Percentiles rank a stretch among this genome's conserved stretches.
Conservation (phyloP, 1,284 basidiomycete genomes). For the Ustilago shanxiensis region DNA sequence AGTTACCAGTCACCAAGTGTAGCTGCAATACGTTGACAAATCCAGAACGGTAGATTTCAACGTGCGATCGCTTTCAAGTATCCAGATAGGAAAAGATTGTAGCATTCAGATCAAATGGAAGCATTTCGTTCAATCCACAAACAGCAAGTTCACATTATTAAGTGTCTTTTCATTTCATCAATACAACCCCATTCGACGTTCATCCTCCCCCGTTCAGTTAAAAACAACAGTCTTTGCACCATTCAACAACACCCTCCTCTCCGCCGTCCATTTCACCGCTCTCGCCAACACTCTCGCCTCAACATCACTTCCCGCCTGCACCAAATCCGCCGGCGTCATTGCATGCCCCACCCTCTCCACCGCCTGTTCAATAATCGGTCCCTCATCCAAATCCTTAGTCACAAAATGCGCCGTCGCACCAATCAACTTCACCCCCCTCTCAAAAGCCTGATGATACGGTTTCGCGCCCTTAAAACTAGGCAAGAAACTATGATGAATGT, state of each 20-base stretch:
- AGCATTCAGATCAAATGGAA: too few species aligned
- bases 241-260: conserved; percentile 65
- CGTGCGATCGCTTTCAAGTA: too few species aligned
- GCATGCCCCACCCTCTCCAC: conserved; percentile 65
- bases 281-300: conserved; percentile 64
- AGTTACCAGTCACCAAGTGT: too few species aligned
- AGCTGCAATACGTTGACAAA: too few species aligned
- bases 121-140: too few species aligned
- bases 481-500: conserved; percentile 69
- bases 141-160: too few species aligned
- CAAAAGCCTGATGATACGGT: conserved; percentile 68
- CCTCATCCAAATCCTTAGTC: conserved; percentile 66
- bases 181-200: too few species aligned
- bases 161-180: too few species aligned
- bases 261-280: conserved; percentile 66
- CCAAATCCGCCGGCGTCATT: conserved; percentile 58
- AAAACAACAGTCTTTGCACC: conserved; percentile 68
- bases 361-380: conserved; percentile 69
- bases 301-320: conserved; percentile 61
- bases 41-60: too few species aligned
- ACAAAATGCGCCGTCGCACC: conserved; percentile 69
- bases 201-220: conserved; percentile 29
- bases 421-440: conserved; percentile 66
- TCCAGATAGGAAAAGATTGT: too few species aligned
- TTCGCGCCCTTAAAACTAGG: conserved; percentile 67